A percentile compares a stretch with the other conserved stretches of the same genome.
phyloP scores from a whole-genome alignment of 306 rosid genomes.

The Cyamopsis tetragonoloba region DNA sequence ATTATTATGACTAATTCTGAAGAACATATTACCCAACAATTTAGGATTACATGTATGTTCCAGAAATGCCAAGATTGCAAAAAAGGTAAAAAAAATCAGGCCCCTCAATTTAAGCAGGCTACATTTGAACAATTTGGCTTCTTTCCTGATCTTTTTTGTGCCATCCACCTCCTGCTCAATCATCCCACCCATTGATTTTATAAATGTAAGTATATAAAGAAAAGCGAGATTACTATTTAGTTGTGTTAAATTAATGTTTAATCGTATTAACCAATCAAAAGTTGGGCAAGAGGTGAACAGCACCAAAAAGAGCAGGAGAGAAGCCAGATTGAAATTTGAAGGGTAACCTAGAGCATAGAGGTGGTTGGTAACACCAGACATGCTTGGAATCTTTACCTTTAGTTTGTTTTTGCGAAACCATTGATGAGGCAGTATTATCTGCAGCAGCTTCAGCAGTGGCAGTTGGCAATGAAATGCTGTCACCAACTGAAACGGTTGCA shows the following conservation, averaged over 20 bases:
- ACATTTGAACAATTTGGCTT: too few species aligned
- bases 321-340: too few species aligned
- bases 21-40: not conserved
- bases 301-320: too few species aligned
- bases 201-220: too few species aligned
- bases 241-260: too few species aligned
- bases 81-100: not conserved
- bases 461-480: conserved; percentile 31
- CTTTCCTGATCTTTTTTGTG: too few species aligned
- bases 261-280: too few species aligned
- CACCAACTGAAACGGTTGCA: conserved; percentile 45
- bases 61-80: not conserved
- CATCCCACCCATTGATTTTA: too few species aligned
- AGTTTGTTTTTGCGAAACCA: conserved; percentile 57
- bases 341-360: conserved; percentile 4
- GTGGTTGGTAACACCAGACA: conserved; percentile 1
- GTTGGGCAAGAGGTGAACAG: too few species aligned
- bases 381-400: conserved; percentile 57
- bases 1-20: not conserved
- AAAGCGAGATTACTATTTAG: too few species aligned
- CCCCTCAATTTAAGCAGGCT: conserved; percentile 7
- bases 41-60: not conserved
- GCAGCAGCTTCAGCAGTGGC: conserved; percentile 36
- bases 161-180: too few species aligned
- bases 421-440: conserved; percentile 37